A percentile compares a stretch with the other conserved stretches of the same genome.
phyloP scores from a whole-genome alignment of 2,329 filamentous ascomycete genomes.

The Cercospora sp. region DNA sequence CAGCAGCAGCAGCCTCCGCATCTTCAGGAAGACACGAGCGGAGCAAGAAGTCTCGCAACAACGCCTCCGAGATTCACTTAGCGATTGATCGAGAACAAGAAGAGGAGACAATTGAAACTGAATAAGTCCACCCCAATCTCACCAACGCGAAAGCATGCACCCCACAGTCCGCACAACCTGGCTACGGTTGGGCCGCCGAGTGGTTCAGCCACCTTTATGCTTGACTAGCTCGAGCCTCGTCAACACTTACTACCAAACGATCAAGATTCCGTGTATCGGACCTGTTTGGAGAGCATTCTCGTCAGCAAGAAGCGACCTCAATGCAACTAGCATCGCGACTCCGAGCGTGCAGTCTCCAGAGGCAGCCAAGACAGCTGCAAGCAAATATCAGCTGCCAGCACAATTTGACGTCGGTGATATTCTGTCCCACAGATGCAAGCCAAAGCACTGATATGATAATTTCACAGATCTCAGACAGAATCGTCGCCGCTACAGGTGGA shows the following conservation, averaged over 20 bases:
- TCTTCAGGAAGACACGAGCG: neutral
- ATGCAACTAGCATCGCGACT: neutral
- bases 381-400: neutral
- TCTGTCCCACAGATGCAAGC: neutral
- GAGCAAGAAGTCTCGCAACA: neutral
- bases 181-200: neutral
- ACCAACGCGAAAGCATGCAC: neutral
- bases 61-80: neutral
- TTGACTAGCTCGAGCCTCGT: neutral
- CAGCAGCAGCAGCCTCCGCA: neutral
- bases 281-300: neutral
- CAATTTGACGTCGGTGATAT: neutral
- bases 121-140: neutral
- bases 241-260: neutral
- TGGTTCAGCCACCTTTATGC: neutral
- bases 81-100: neutral
- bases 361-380: neutral
- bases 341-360: neutral
- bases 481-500: conserved; percentile 32
- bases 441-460: neutral
- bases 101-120: neutral
- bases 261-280: neutral
- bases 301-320: neutral
- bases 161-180: neutral
- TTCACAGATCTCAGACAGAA: conserved; percentile 26